Evolutionary conservation across 176 grass and related monocot species (phyloP).

Genomic region (Pontederia crassipes): DNA sequence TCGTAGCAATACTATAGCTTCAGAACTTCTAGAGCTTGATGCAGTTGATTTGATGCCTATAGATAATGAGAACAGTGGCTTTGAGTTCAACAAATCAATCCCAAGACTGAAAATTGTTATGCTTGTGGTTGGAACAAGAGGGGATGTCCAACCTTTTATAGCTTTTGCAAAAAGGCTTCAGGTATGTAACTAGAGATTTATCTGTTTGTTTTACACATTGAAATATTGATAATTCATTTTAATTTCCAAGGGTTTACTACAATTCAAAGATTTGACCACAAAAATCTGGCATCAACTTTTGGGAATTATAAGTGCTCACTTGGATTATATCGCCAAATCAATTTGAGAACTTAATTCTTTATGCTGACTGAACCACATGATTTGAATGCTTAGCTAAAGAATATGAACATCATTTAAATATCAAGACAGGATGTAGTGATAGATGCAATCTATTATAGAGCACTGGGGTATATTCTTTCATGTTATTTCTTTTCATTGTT

Average conservation of each 20-base stretch:
- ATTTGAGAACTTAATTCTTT: too few species aligned
- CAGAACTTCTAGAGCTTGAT: conserved; percentile 87
- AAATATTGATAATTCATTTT: neutral
- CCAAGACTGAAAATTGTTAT: conserved; percentile 94
- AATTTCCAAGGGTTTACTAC: neutral
- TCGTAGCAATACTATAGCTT: conserved; percentile 48
- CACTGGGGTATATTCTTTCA: too few species aligned
- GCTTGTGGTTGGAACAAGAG: conserved; percentile 94
- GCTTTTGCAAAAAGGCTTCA: conserved; percentile 91
- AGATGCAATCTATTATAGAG: too few species aligned
- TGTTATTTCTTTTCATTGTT: too few species aligned
- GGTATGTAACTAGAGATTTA: conserved; percentile 34
- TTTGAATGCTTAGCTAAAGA: too few species aligned
- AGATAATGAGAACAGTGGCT: conserved; percentile 28
- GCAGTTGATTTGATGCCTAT: conserved; percentile 35
- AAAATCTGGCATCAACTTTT: too few species aligned
- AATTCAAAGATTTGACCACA: too few species aligned
- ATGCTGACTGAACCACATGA: too few species aligned
- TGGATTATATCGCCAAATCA: too few species aligned
- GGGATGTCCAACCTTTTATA: conserved; percentile 98
- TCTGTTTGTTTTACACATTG: neutral
- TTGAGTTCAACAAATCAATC: conserved; percentile 56
- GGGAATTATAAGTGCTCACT: too few species aligned
- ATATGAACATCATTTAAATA: too few species aligned
- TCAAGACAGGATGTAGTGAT: too few species aligned